Conservation (phyloP, 1,284 basidiomycete genomes). For the Athelia psychrophila region DNA sequence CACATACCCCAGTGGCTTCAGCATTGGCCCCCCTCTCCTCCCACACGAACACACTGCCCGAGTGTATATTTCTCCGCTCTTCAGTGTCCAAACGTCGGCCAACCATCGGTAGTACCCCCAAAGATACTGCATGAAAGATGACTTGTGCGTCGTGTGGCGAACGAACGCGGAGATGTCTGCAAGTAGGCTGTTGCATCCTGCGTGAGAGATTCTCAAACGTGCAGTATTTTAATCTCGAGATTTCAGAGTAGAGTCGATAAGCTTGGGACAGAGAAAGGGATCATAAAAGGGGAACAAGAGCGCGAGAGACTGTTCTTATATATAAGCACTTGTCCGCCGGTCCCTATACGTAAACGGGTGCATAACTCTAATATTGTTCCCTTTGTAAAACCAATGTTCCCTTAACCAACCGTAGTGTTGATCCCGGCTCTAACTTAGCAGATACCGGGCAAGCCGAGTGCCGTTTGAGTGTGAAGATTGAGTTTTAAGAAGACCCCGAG, state of each 20-base stretch:
- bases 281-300: not conserved
- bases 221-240: too few relatives aligned
- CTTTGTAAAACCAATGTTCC: too few relatives aligned
- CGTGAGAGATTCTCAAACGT: conserved; percentile 2
- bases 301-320: too few relatives aligned
- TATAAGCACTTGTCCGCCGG: too few relatives aligned
- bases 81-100: conserved; percentile 74
- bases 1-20: conserved; percentile 61
- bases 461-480: too few relatives aligned
- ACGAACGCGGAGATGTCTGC: conserved; percentile 37
- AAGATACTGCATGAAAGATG: conserved; percentile 72
- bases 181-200: conserved; percentile 41
- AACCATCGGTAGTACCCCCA: conserved; percentile 63
- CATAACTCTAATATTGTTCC: too few relatives aligned
- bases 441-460: too few relatives aligned
- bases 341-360: too few relatives aligned
- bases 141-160: conserved; percentile 67
- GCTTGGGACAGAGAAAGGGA: conserved; percentile 10
- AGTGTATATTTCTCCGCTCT: conserved; percentile 54
- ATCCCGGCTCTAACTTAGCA: too few relatives aligned
- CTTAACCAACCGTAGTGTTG: too few relatives aligned
- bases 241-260: too few relatives aligned
- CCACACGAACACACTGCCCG: conserved; percentile 81
- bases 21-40: conserved; percentile 74
- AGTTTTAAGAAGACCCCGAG: too few relatives aligned